Evolutionary conservation across 805 yeast genomes (phyloP).

Genomic region (Lipomyces japonicus): DNA sequence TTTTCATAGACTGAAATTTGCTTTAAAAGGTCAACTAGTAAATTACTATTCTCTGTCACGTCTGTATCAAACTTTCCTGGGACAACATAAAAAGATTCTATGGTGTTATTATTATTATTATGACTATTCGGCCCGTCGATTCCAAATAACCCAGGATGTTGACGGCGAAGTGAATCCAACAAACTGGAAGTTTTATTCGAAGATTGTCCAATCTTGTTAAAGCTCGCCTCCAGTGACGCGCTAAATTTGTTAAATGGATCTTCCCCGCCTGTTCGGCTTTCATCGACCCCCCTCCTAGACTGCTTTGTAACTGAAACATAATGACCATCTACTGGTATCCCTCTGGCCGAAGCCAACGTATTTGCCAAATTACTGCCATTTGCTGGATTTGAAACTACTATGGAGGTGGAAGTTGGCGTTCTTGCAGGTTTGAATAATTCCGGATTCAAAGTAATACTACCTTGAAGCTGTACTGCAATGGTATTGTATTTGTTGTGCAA

Average conservation of each 20-base stretch:
- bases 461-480: slow-evolving; percentile 18
- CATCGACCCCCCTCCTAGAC: background rate
- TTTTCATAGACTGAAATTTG: slow-evolving; percentile 32
- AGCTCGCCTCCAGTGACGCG: slow-evolving; percentile 24
- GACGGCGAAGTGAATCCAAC: slow-evolving; percentile 20
- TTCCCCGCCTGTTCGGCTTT: slow-evolving; percentile 1
- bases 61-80: slow-evolving; percentile 12
- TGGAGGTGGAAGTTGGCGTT: slow-evolving; percentile 1
- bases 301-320: slow-evolving; percentile 11
- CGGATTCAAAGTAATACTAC: slow-evolving; percentile 13
- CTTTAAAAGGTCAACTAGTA: slow-evolving; percentile 1
- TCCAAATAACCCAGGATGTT: background rate
- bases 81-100: slow-evolving; percentile 37
- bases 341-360: slow-evolving; percentile 34
- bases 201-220: slow-evolving; percentile 18
- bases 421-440: slow-evolving; percentile 8
- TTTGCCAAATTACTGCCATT: slow-evolving; percentile 5
- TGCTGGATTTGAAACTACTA: slow-evolving; percentile 1
- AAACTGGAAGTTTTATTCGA: slow-evolving; percentile 25
- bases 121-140: background rate
- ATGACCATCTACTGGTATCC: slow-evolving; percentile 25
- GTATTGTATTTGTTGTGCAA: slow-evolving; percentile 13
- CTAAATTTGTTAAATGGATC: slow-evolving; percentile 33
- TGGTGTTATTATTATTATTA: slow-evolving; percentile 1
- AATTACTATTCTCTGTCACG: background rate